Evolutionary conservation across 169 alveolate genomes (phyloP), one percentile per base, ranked within the genome.

Genomic region (Sarcocystis neurona): DNA sequence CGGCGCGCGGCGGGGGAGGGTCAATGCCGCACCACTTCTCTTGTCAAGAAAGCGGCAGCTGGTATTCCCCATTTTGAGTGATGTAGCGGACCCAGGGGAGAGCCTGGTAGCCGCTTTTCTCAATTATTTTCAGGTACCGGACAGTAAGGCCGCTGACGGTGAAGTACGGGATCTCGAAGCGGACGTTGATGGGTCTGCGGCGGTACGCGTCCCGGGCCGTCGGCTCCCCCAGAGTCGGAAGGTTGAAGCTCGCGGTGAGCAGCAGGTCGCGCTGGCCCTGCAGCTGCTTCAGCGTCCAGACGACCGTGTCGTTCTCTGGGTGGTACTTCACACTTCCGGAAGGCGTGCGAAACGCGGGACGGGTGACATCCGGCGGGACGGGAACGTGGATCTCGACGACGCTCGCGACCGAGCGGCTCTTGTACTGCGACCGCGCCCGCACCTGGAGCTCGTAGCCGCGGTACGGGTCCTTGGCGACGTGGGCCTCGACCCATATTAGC

Each of bases 51-150:
- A 98, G 98, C 89, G 99, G 97, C 58, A 98, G 97, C 93, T 99
- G 99, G 94, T 98, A 99, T 84, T 98, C 99, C n/a, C 99, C 99
- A 90, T 98, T 98, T 87, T 98, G 97, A 3, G 99, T 98, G 89
- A 99, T 98, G 94, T 99, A 99, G 87, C 99, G 96, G 39, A 99
- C 99, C 99, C 99, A 99, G 12, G 99, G 99, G 37, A 98, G 97
- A 37, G 99, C 99, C 92, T 98, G 97, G 90, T 98, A 99, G 39
- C 95, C 94, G 58, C 92, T 78, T 93, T 97, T 98, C 90, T 99
- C 99, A 56, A 97, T 95, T 82, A 99, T 98, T 92, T 98, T 97
- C 66, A 99, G 97, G 94, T 98, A 99, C 85, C 99, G 95, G 44
- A 98, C 99, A 79, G 99, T 97, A 47, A 99, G 96, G 50, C 95